A percentile compares a stretch with the other conserved stretches of the same genome.
These are phyloP conservation scores for Pythium rishiriense DNA, from an alignment of 352 stramenopile species.

Conservation along the genomic window DNA sequence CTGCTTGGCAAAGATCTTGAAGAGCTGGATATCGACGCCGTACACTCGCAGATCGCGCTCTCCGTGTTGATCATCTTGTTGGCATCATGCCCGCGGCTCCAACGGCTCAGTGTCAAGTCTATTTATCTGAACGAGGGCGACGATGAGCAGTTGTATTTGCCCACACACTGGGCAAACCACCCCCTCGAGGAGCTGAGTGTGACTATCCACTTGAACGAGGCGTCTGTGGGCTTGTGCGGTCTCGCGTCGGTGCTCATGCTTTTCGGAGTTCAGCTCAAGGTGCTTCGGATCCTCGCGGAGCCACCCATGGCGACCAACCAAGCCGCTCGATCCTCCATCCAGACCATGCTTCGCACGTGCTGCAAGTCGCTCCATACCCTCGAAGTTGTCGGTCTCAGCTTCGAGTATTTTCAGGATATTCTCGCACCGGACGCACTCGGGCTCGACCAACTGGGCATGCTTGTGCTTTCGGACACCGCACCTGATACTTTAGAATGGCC, in stretches of 20 bases:
- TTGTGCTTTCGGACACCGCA: constrained; percentile 1
- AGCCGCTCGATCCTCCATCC: neutral
- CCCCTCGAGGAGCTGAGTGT: constrained; percentile 1
- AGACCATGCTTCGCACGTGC: neutral
- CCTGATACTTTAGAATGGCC: neutral
- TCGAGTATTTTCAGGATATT: constrained; percentile 6
- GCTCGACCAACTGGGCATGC: neutral
- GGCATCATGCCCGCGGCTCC: constrained; percentile 10
- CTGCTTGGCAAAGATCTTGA: constrained; percentile 11
- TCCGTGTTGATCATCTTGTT: constrained; percentile 5
- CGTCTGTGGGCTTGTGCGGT: neutral
- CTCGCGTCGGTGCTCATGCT: neutral
- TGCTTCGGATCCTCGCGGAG: neutral
- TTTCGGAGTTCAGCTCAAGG: constrained; percentile 1
- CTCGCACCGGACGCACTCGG: neutral
- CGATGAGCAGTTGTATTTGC: neutral
- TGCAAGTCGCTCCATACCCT: neutral
- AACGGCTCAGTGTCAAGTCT: constrained; percentile 10
- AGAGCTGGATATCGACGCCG: constrained; percentile 13
- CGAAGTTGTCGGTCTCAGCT: neutral
- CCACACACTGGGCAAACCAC: constrained; percentile 6
- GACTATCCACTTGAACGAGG: neutral
- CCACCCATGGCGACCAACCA: neutral
- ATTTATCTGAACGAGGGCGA: constrained; percentile 1
- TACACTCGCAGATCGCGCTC: neutral